Percentiles rank a stretch among this genome's conserved stretches.
These are phyloP conservation scores for Fragaria nilgerrensis DNA, from an alignment of 306 rosid genomes.

Conservation along the genomic window DNA sequence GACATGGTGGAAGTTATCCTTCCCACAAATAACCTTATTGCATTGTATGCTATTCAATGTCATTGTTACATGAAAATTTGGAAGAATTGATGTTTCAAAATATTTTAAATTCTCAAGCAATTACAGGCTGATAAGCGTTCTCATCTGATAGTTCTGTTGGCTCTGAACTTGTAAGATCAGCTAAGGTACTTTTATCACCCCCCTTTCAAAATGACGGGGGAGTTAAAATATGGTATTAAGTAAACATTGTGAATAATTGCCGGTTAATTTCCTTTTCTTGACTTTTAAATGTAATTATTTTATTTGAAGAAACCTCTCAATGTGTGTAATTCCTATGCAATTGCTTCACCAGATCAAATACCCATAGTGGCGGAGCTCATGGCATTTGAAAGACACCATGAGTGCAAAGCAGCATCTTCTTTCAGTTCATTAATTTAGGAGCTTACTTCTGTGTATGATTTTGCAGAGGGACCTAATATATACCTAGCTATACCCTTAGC, in stretches of 20 bases:
- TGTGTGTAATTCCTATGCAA: background rate
- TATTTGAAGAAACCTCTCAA: background rate
- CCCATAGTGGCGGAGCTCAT: background rate
- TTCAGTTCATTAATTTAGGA: background rate
- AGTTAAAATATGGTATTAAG: background rate
- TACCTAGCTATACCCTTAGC: background rate
- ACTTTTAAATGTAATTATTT: background rate
- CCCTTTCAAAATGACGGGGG: background rate
- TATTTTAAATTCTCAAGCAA: slow-evolving; percentile 37
- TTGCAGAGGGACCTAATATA: background rate
- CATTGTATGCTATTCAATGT: slow-evolving; percentile 52
- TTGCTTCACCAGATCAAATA: background rate
- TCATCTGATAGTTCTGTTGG: slow-evolving; percentile 24
- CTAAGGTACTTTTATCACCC: slow-evolving; percentile 6
- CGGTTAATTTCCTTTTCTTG: background rate
- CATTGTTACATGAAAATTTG: slow-evolving; percentile 48
- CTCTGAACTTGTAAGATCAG: slow-evolving; percentile 43
- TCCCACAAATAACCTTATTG: slow-evolving; percentile 46
- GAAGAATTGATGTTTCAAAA: slow-evolving; percentile 47
- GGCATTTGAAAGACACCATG: background rate
- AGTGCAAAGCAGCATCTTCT: background rate
- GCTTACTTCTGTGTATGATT: background rate
- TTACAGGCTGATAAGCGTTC: slow-evolving; percentile 38
- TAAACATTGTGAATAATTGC: slow-evolving; percentile 10
- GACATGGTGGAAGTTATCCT: slow-evolving; percentile 30